phyloP scores from a whole-genome alignment of 371 early-diverging fungal genomes.

The Saksenaea vasiformis region DNA sequence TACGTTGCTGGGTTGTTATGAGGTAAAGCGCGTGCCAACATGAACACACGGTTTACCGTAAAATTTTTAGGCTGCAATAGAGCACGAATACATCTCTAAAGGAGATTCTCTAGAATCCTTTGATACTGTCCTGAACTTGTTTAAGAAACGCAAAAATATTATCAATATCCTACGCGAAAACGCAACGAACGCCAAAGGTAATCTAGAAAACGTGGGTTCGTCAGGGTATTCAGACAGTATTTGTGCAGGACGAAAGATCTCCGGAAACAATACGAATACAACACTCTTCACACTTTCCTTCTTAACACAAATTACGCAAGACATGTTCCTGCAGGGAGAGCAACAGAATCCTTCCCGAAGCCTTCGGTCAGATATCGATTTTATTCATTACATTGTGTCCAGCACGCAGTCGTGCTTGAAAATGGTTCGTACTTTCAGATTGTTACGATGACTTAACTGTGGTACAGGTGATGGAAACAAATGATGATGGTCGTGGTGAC shows the following conservation, averaged over 20 bases:
- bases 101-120: constrained; percentile 26
- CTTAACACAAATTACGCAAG: constrained; percentile 25
- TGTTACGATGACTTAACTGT: not conserved
- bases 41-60: not conserved
- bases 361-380: constrained; percentile 40
- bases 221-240: not conserved
- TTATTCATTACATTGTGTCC: constrained; percentile 45
- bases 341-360: constrained; percentile 14
- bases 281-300: constrained; percentile 34
- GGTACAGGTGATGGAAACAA: not conserved
- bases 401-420: constrained; percentile 18
- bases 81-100: constrained; percentile 32
- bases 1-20: constrained; percentile 52
- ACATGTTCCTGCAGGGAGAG: constrained; percentile 30
- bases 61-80: constrained; percentile 36
- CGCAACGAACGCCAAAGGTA: constrained; percentile 37
- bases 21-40: constrained; percentile 27
- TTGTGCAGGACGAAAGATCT: constrained; percentile 31
- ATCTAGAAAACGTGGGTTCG: not conserved
- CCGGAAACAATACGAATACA: constrained; percentile 1
- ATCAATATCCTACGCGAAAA: constrained; percentile 31
- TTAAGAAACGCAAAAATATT: constrained; percentile 35
- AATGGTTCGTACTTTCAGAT: constrained; percentile 1
- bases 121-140: constrained; percentile 34
- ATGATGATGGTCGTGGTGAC: not conserved